Conservation (phyloP, 495 filamentous ascomycete genomes). For the Lasiosphaeris hirsuta region DNA sequence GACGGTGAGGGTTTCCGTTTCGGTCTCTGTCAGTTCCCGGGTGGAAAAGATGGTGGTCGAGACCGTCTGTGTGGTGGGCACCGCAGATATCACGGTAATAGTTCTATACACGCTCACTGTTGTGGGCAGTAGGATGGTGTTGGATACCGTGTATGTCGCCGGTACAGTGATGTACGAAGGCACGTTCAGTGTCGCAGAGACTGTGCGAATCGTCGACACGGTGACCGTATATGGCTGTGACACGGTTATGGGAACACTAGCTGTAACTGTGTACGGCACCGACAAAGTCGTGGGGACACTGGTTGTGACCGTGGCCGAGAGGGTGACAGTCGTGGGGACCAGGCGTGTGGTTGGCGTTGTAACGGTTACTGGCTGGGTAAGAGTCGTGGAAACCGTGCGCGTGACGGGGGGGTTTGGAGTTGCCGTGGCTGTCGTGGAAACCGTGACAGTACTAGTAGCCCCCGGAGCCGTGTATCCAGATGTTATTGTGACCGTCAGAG, state of each 20-base stretch:
- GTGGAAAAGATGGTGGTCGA: neutral
- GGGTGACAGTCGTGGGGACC: neutral
- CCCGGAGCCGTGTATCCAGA: no score
- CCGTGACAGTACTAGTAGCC: no score
- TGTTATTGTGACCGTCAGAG: neutral
- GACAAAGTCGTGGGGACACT: neutral
- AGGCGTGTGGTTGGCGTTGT: neutral
- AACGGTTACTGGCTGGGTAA: neutral
- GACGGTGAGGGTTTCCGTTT: neutral
- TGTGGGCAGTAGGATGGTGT: no score
- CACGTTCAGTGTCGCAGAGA: no score
- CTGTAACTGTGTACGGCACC: no score
- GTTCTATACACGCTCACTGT: neutral
- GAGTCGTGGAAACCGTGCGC: neutral
- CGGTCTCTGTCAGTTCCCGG: conserved; percentile 1
- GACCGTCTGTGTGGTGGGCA: conserved; percentile 5
- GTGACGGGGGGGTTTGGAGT: neutral
- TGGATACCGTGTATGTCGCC: no score
- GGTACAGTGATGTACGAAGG: no score
- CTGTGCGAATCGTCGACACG: no score
- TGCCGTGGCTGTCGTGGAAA: neutral
- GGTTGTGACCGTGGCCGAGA: neutral
- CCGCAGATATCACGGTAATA: conserved; percentile 3
- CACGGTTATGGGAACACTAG: no score
- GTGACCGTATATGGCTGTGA: no score